Base-by-base conservation (phyloP, 1,139 yeast genomes). In the Geotrichum reessii region DNA sequence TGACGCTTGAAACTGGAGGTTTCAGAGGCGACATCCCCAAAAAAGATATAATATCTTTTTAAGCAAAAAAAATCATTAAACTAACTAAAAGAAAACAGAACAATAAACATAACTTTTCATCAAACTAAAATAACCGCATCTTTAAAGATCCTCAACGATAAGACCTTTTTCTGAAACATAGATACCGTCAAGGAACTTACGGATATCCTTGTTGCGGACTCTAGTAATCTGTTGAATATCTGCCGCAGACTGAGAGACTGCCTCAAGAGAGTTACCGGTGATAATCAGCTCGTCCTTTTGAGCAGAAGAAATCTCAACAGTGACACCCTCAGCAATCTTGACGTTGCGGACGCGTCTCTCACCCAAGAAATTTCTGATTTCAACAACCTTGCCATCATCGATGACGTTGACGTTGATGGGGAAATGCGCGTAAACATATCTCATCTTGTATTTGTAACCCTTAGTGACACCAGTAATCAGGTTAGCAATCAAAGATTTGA, bases 151-250 rank as follows among this genome's bases (percentile, higher is more conserved):
- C 75, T 82, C 84, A 63, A 76, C 87, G 76, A 93, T 83, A 76
- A 83, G 82, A 75, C 97, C 96, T 81, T 89, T 87, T 82, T 89
- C 95, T 69, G 98, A 92, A 74, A 93, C 99, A 80, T 93, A 93
- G 83, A 93, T 92, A 91, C 99, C 99, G 81, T 93, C 99, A 85
- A 93, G 87, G 73, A 75, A 93, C 86, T 93, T 93, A 83, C 99
- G 91, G 92, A 93, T 93, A 93, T 93, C 99, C 92, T 93, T 93
- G 95, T 93, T 93, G 86, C 97, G 89, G 76, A 91, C 99, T 79
- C 95, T 86, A 84, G 97, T 92, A 80, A 85, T 84, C 83, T 93
- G 99, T 82, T 92, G 97, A 73, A 93, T 83, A 76, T 91, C 97
- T 73, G 99, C 99, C 79, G 96, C 95, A 75, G 92, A 87, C 82